Base-by-base conservation (phyloP, 768 basidiomycete species). In the Tephrocybe sp. region DNA sequence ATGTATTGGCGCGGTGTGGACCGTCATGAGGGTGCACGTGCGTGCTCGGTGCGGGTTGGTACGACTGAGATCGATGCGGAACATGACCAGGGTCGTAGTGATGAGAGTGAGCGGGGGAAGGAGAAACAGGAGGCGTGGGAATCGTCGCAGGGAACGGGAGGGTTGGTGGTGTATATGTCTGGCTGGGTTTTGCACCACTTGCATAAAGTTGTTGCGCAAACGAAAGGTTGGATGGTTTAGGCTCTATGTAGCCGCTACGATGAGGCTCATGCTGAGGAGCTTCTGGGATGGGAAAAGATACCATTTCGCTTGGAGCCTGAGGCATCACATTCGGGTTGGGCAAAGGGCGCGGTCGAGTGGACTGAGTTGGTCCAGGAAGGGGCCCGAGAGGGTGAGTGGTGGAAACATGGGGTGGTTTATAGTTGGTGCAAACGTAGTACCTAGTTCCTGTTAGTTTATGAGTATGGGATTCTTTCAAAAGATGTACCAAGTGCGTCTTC, bases 181-280 rank as follows among this genome's bases (percentile, higher is more conserved):
- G 44, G 12, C 18, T 24, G 26, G 55, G 17, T 18, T 46, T 55
- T 17, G 39, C 17, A 2, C 54, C 42, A n/a, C 58, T 55, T 6
- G 56, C 56, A n/a, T 62, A 61, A 2, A 61, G 32, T 37, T 54
- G 49, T 46, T 57, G 60, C 20, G 60, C 55, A 14, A 53, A 51
- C 4, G 58, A 53, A 18, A 51, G 48, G 7, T 48, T 39, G 4
- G 56, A 50, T 3, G 45, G 34, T 30, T 24, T 4, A 30, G 28
- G 28, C 28, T 30, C 28, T 5, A 30, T 30, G 28, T 30, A 30
- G 28, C 28, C 11, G 28, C 28, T 30, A 11, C 28, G 28, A 30
- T 5, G 28, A 30, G 28, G 6, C 28, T 30, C 28, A 30, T 30
- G 28, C 28, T 25, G n/a, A 21, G 45, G 20, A 1, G 43, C 6